Evolutionary conservation across 345 rosid species (phyloP).

Genomic region (Eucalyptus cloeziana): DNA sequence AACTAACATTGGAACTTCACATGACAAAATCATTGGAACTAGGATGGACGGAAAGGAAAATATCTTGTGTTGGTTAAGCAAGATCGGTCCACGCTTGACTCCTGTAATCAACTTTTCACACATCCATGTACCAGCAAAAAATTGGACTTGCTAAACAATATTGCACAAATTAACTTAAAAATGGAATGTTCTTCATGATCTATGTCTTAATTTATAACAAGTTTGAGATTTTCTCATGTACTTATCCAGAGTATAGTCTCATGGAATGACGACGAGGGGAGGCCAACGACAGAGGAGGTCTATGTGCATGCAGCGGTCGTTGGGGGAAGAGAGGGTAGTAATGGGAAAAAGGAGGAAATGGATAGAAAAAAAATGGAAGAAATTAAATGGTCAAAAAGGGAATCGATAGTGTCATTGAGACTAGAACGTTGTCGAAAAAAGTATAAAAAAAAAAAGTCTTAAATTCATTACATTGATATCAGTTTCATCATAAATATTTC

Average conservation of each 20-base stretch:
- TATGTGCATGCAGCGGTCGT: neutral
- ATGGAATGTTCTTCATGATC: neutral
- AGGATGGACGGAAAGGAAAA: neutral
- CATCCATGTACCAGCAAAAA: neutral
- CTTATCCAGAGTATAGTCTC: neutral
- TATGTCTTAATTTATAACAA: neutral
- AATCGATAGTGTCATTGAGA: neutral
- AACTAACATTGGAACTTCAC: neutral
- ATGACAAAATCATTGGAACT: neutral
- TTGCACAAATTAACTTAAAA: neutral
- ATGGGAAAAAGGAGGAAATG: neutral
- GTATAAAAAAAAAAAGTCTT: fast-evolving
- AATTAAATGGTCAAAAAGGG: neutral
- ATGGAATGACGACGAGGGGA: neutral
- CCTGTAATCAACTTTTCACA: neutral
- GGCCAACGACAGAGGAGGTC: neutral
- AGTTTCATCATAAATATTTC: no score
- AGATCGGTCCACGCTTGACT: neutral
- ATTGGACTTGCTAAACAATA: neutral
- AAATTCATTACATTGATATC: no score
- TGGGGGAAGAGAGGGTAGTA: neutral
- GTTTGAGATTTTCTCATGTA: neutral
- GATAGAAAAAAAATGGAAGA: neutral
- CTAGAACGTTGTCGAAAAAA: neutral
- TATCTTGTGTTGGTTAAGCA: neutral